phyloP scores from a whole-genome alignment of 306 rosid genomes.

The Arachis stenosperma region DNA sequence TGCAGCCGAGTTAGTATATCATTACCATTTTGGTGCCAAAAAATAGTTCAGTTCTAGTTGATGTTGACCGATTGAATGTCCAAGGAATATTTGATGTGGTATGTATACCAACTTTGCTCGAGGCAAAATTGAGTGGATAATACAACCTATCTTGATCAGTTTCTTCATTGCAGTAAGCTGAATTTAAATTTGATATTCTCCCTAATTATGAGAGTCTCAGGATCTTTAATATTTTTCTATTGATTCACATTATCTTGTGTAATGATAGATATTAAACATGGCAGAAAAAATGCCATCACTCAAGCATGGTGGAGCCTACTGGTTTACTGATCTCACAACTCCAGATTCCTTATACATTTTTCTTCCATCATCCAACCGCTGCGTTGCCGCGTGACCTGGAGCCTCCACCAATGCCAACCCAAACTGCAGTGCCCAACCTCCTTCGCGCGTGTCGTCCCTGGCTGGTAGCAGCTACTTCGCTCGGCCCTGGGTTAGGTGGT shows the following conservation, averaged over 20 bases:
- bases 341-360: slow-evolving; percentile 73
- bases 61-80: slow-evolving; percentile 61
- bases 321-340: slow-evolving; percentile 91
- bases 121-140: slow-evolving; percentile 9
- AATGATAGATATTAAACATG: slow-evolving; percentile 79
- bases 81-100: slow-evolving; percentile 88
- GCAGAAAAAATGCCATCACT: slow-evolving; percentile 89
- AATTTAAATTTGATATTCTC: slow-evolving; percentile 32
- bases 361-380: slow-evolving; percentile 1
- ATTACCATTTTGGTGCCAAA: slow-evolving; percentile 79
- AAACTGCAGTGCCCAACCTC: too few species aligned
- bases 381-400: too few species aligned
- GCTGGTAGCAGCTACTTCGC: too few species aligned
- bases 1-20: slow-evolving; percentile 77
- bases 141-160: slow-evolving; percentile 53
- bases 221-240: slow-evolving; percentile 36
- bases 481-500: too few species aligned
- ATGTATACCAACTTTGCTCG: slow-evolving; percentile 40
- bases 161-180: slow-evolving; percentile 86
- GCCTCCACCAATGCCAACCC: too few species aligned
- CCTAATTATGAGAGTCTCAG: slow-evolving; percentile 24
- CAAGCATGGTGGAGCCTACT: slow-evolving; percentile 82
- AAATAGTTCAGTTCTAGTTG: slow-evolving; percentile 67
- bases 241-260: slow-evolving; percentile 33
- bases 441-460: too few species aligned